phyloP scores from a whole-genome alignment of 225 moss, liverwort and hornwort species.

The Pseudisothecium myosuroides region DNA sequence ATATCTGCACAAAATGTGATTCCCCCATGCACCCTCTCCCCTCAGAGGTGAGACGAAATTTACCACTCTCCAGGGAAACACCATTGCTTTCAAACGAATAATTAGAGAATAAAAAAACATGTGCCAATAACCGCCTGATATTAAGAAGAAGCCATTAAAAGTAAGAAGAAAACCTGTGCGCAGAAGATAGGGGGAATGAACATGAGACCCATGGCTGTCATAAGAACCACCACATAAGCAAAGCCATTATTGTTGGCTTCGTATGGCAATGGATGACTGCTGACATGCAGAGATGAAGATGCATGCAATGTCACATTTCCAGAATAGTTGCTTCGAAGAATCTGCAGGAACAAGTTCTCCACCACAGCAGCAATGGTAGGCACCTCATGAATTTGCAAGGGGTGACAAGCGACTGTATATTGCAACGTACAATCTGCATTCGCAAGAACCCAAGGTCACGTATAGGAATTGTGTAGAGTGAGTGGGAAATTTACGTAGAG shows the following conservation, averaged over 20 bases:
- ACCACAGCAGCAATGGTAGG: slow-evolving; percentile 63
- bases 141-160: neutral
- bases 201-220: slow-evolving; percentile 57
- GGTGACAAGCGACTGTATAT: slow-evolving; percentile 77
- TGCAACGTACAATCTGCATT: slow-evolving; percentile 68
- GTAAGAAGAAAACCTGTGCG: slow-evolving; percentile 43
- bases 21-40: neutral
- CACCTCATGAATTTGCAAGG: slow-evolving; percentile 71
- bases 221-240: slow-evolving; percentile 52
- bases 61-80: neutral
- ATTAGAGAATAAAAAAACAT: neutral
- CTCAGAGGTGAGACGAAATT: neutral
- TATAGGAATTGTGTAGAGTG: neutral
- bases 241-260: slow-evolving; percentile 28
- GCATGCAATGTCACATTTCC: slow-evolving; percentile 27
- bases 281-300: slow-evolving; percentile 51
- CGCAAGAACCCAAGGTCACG: neutral
- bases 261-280: slow-evolving; percentile 70
- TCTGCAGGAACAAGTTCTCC: slow-evolving; percentile 56
- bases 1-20: neutral
- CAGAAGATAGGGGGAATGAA: slow-evolving; percentile 71
- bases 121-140: neutral
- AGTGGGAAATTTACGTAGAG: neutral
- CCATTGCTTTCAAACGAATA: neutral
- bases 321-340: slow-evolving; percentile 45